Evolutionary conservation across 306 rosid species (phyloP), one percentile per base, ranked within the genome.

Genomic region (Lathyrus aphaca): DNA sequence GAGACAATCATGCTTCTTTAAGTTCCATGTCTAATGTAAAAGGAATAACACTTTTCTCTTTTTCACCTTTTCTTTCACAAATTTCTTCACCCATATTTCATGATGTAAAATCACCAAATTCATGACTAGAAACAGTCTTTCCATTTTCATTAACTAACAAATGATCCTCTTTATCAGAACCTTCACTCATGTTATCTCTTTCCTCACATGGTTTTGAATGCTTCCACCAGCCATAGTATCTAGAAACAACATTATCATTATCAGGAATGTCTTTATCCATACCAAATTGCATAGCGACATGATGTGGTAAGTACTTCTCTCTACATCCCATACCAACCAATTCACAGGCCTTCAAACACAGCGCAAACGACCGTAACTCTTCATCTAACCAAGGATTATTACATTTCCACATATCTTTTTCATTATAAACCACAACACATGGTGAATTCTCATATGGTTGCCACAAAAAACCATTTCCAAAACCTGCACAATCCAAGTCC

Each of bases 271-370:
- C 86, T 49, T 84, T 90, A 64, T 91, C 92, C 61, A 84, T 29
- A 4, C 92, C 90, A n/a, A 91, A 88, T 30, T 88, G 90, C 95
- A 83, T 80, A 1, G 90, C 81, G 40, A 88, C 89, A 0, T 87
- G 64, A 18, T 86, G 83, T 1, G 92, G 92, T 0, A 67, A 48
- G 71, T 86, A 86, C 15, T 62, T 66, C 77, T 77, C 84, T 15
- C 48, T 19, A 44, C 17, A 50, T 0, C 69, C 74, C 13, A 82
- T 17, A 3, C 90, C 92, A 18, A 71, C 80, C 75, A 88, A 61
- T 46, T 75, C 68, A 42, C 72, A 71, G 16, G 62, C 49, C 49
- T 77, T 72, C 68, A 86, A 40, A 68, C 89, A 86, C n/a, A 25
- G 40, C 49, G 51, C 75, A 43, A 77, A 81, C 9, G 79, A 80